A percentile compares a stretch with the other conserved stretches of the same genome.
Conservation (phyloP, 768 basidiomycete genomes). For the Sarcodon aspratus region DNA sequence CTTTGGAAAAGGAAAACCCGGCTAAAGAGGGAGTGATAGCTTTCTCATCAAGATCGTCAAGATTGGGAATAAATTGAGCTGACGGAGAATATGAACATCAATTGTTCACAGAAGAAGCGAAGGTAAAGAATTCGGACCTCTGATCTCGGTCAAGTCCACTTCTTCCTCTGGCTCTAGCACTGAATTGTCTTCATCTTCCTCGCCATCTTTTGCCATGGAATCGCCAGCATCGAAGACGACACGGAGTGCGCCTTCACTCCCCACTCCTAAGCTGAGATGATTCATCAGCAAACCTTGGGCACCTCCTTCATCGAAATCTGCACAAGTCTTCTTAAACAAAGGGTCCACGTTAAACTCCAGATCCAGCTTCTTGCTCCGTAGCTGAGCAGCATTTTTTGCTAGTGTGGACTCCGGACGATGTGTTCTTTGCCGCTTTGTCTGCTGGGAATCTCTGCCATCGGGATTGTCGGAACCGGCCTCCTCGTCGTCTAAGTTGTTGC, state of each 20-base stretch:
- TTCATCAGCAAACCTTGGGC: slow-evolving; percentile 96
- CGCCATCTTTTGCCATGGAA: slow-evolving; percentile 62
- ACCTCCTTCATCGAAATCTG: slow-evolving; percentile 97
- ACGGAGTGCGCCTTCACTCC: slow-evolving; percentile 70
- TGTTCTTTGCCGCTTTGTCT: slow-evolving; percentile 38
- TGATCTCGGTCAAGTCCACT: slow-evolving; percentile 51
- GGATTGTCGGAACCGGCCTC: slow-evolving; percentile 53
- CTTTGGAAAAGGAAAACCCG: slow-evolving; percentile 73
- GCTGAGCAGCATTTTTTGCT: slow-evolving; percentile 72
- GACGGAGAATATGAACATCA: slow-evolving; percentile 2
- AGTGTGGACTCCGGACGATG: slow-evolving; percentile 74
- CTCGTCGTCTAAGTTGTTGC: slow-evolving; percentile 43
- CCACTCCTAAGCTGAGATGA: slow-evolving; percentile 71
- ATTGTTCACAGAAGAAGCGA: slow-evolving; percentile 2
- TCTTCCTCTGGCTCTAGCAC: slow-evolving; percentile 48
- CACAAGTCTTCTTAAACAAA: slow-evolving; percentile 93
- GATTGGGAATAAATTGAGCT: slow-evolving; percentile 69
- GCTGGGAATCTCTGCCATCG: slow-evolving; percentile 54
- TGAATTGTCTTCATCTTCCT: slow-evolving; percentile 57
- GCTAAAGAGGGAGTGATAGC: slow-evolving; percentile 75
- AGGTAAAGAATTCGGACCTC: slow-evolving; percentile 29
- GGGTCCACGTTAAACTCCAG: slow-evolving; percentile 96
- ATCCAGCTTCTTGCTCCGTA: slow-evolving; percentile 88
- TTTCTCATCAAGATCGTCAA: slow-evolving; percentile 48
- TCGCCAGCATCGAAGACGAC: slow-evolving; percentile 97